These are phyloP conservation scores for Vanderwaltozyma tropicalis DNA, from an alignment of 805 yeast species.

Conservation along the genomic window DNA sequence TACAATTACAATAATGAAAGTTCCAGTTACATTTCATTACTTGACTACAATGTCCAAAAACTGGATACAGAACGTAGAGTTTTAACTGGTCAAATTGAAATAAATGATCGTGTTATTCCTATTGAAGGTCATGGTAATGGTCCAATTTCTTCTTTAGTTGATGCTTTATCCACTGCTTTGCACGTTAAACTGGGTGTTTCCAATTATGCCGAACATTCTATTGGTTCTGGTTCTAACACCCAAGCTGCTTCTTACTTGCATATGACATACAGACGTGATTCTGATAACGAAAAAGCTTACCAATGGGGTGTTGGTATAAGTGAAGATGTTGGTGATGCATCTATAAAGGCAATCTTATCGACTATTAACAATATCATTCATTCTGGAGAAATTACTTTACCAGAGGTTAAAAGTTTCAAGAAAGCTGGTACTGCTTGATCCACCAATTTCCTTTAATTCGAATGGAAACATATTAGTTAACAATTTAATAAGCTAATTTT, in stretches of 20 bases:
- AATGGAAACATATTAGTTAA: no score
- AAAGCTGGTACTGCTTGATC: neutral
- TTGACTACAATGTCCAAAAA: constrained; percentile 39
- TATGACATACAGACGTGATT: constrained; percentile 10
- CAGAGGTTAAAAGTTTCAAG: constrained; percentile 4
- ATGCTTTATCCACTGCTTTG: constrained; percentile 45
- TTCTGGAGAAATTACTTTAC: constrained; percentile 22
- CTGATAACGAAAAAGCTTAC: constrained; percentile 19
- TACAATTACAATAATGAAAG: constrained; percentile 39
- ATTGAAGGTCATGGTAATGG: constrained; percentile 68
- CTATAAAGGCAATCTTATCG: constrained; percentile 57
- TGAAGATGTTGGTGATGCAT: constrained; percentile 73
- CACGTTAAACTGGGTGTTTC: constrained; percentile 48
- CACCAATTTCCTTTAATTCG: no score
- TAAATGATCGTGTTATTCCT: constrained; percentile 32
- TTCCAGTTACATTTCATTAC: constrained; percentile 28
- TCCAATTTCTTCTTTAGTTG: constrained; percentile 65
- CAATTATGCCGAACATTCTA: constrained; percentile 69
- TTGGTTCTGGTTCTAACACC: constrained; percentile 60
- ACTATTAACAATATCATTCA: constrained; percentile 40
- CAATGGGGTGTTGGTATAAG: constrained; percentile 86
- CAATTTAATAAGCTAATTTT: no score
- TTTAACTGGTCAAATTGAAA: constrained; percentile 37
- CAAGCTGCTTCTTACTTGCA: constrained; percentile 66
- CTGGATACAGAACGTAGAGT: constrained; percentile 19